A percentile compares a stretch with the other conserved stretches of the same genome.
Evolutionary conservation across 2,329 filamentous ascomycete species (phyloP).

Genomic region (Didymella arachidicola): DNA sequence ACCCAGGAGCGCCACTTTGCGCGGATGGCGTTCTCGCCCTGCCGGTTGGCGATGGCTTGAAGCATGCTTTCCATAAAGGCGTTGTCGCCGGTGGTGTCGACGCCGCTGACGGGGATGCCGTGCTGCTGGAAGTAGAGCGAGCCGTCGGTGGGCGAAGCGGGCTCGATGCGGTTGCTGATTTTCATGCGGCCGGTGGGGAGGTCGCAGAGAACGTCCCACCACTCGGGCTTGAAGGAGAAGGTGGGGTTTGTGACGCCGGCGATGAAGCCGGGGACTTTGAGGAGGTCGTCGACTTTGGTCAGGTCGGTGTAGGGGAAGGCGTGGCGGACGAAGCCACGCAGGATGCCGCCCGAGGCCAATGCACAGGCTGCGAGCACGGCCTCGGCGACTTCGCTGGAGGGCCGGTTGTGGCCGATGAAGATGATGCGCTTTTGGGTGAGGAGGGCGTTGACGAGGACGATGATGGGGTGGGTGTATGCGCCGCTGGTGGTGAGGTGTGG

Average conservation of each 20-base stretch:
- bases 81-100: constrained; percentile 83
- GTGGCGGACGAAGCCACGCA: constrained; percentile 92
- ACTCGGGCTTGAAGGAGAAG: constrained; percentile 92
- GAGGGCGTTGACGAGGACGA: constrained; percentile 92
- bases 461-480: constrained; percentile 87
- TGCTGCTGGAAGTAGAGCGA: constrained; percentile 86
- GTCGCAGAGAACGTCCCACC: constrained; percentile 98
- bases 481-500: constrained; percentile 94
- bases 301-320: constrained; percentile 98
- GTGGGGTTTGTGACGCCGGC: constrained; percentile 97
- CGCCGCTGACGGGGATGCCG: constrained; percentile 42
- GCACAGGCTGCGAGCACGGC: constrained; percentile 98
- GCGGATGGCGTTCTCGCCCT: constrained; percentile 85
- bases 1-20: constrained; percentile 96
- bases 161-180: constrained; percentile 88
- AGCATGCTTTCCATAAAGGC: constrained; percentile 89
- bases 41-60: constrained; percentile 81
- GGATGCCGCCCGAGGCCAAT: constrained; percentile 87
- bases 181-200: constrained; percentile 91
- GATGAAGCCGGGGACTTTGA: constrained; percentile 96
- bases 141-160: constrained; percentile 82
- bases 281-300: constrained; percentile 94
- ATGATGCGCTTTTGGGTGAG: constrained; percentile 96
- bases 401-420: constrained; percentile 93
- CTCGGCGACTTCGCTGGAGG: constrained; percentile 94